Base-by-base conservation (phyloP, 163 green algal genomes). In the Chlorella variabilis region DNA sequence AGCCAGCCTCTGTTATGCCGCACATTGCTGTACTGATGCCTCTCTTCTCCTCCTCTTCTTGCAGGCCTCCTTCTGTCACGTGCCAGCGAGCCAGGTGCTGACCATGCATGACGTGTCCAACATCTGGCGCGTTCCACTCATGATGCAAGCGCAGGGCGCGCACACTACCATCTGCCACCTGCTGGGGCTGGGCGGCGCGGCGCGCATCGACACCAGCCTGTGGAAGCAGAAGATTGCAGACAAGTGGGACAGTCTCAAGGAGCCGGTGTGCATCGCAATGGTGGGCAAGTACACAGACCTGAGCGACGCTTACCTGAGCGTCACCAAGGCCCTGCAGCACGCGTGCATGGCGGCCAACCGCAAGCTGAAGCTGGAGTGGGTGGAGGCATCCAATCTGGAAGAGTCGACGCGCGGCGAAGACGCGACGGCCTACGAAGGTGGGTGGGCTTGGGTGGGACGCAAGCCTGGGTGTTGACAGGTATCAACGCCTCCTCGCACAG, bases 271-370 rank as follows among this genome's bases (percentile, higher is more conserved):
- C 23, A 98, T 99, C 63, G 94, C 92, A 1, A 94, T 99, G 88
- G 96, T 99, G 49, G 96, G 97, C 84, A 99, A 99, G 90, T 99
- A 99, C 91, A 99, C 95, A 25, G 93, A 87, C 48, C 92, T 99
- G 59, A 91, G 86, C 20, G 97, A 99, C 84, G 96, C 96, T 0
- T 99, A 99, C 89, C 91, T 99, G 25, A 96, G 89, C 21, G 96
- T 99, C 15, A 94, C 97, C 80, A 99, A 99, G 90, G 92, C 95
- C 23, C 92, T 99, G 83, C 86, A 98, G 90, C 96, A 99, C 84
- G 96, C 96, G 25, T 97, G 93, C 87, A 93, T 99, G 86, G 91
- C 91, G 66, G 91, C 89, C 23, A 91, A 91, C 73, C 80, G 93
- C 38, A 97, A 96, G 90, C 93, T 99, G 38, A 74, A 95, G 51